Base-by-base conservation (phyloP, 2,329 filamentous ascomycete genomes). In the Xylaria multiplex region DNA sequence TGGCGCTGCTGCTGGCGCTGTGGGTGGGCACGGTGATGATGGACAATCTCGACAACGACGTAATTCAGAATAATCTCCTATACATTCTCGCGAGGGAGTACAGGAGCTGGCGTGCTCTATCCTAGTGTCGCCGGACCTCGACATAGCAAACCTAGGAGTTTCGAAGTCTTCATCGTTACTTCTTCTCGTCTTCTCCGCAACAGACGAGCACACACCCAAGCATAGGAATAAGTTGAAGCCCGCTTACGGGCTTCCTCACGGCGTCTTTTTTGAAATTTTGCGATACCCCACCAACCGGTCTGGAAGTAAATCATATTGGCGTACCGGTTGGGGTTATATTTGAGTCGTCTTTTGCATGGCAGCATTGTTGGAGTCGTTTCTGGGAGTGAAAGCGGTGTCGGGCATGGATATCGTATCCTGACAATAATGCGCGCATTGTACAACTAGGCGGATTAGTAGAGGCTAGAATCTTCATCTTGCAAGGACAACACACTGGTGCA, bases 361-460 rank as follows among this genome's bases (percentile, higher is more conserved):
- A 32, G 14, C 32, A 14, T 13, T 32, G 6, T 37, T 3, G n/a
- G 32, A 37, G 4, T 9, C n/a, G 19, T 52, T 22, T 37, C 30
- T 53, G 30, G n/a, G 30, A 7, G 24, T 3, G 11, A 24, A 2
- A 32, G n/a, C n/a, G 14, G 6, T 30, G 14, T 55, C 2, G 35
- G 24, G 35, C 32, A n/a, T 27, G 19, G 22, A 16, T 35, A 16
- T 42, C 24, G 37, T 27, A 27, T 16, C 7, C 22, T 30, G 22
- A n/a, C 13, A 37, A 55, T 30, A 30, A 6, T 30, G 27, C 6
- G 30, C 14, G 30, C 6, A 42, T n/a, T 43, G 13, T 55, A 45
- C 37, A 43, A 30, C 48, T 59, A 54, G 45, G 42, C 55, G 42
- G 16, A 42, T 64, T 9, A 59, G 54, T 42, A 59, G 24, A 9